Conservation (phyloP, 2,329 filamentous ascomycete genomes). For the Ascochyta rabiei region DNA sequence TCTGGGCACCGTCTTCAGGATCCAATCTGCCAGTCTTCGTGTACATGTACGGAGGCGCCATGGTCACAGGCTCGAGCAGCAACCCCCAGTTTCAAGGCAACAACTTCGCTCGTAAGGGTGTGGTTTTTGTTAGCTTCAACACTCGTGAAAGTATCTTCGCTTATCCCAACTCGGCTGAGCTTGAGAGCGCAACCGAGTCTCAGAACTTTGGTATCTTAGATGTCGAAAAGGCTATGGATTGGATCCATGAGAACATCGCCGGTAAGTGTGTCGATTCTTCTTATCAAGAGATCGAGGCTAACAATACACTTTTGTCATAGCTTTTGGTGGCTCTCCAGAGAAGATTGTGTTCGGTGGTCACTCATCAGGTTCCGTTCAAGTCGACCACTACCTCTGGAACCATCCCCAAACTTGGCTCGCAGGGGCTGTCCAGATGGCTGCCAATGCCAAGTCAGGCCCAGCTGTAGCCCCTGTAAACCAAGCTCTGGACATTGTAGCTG, state of each 20-base stretch:
- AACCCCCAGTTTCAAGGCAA: conserved; percentile 52
- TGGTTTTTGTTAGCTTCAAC: conserved; percentile 35
- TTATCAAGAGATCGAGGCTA: neutral
- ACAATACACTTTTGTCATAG: neutral
- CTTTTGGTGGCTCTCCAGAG: conserved; percentile 51
- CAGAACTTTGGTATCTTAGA: conserved; percentile 47
- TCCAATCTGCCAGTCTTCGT: conserved; percentile 43
- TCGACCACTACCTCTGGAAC: conserved; percentile 36
- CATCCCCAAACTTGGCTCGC: conserved; percentile 28
- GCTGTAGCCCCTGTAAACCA: conserved; percentile 27
- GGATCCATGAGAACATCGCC: conserved; percentile 46
- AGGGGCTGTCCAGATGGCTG: conserved; percentile 33
- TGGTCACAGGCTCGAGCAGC: conserved; percentile 50
- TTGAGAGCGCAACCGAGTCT: conserved; percentile 25
- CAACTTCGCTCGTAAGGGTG: conserved; percentile 39
- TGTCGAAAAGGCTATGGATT: conserved; percentile 46
- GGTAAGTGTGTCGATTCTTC: conserved; percentile 1
- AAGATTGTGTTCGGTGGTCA: conserved; percentile 53
- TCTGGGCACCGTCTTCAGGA: conserved; percentile 27
- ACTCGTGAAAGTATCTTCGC: conserved; percentile 47
- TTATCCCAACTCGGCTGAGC: conserved; percentile 50
- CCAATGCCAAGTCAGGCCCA: conserved; percentile 33
- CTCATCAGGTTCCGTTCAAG: conserved; percentile 34
- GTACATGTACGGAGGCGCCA: conserved; percentile 54
- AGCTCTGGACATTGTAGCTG: conserved; percentile 32